These are phyloP conservation scores for Strobilomyces echinocephalus DNA, from an alignment of 768 basidiomycete species.

Conservation along the genomic window DNA sequence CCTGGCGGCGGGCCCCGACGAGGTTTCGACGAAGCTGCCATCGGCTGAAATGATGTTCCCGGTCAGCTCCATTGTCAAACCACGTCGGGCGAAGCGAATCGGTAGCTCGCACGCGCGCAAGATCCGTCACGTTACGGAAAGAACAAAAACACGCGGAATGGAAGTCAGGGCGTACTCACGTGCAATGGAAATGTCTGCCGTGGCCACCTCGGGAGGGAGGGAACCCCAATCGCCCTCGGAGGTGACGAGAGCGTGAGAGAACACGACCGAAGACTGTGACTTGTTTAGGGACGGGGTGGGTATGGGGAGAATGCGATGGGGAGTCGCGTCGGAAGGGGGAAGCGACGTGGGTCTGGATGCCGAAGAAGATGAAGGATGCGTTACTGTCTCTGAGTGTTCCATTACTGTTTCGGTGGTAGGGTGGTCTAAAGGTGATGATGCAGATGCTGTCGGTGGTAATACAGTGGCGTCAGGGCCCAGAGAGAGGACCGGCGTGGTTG, in stretches of 20 bases:
- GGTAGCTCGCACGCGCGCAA: not conserved
- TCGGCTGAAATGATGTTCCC: slow-evolving; percentile 45
- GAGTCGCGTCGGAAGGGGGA: slow-evolving; percentile 11
- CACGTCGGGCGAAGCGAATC: not conserved
- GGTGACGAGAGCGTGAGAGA: slow-evolving; percentile 39
- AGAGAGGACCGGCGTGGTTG: slow-evolving; percentile 11
- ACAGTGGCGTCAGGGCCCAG: slow-evolving; percentile 21
- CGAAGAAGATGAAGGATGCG: slow-evolving; percentile 11
- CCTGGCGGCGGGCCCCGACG: slow-evolving; percentile 68
- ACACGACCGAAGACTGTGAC: slow-evolving; percentile 41
- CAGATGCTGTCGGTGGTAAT: slow-evolving; percentile 18
- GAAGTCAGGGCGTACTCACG: slow-evolving; percentile 38
- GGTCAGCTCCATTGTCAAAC: not conserved
- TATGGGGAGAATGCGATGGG: slow-evolving; percentile 41
- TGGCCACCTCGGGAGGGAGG: slow-evolving; percentile 46
- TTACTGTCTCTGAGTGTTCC: slow-evolving; percentile 15
- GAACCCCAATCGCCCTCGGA: slow-evolving; percentile 36
- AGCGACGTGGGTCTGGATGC: slow-evolving; percentile 20
- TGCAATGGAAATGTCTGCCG: slow-evolving; percentile 56
- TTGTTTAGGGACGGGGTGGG: slow-evolving; percentile 35
- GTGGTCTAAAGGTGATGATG: slow-evolving; percentile 21
- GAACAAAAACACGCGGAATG: slow-evolving; percentile 3
- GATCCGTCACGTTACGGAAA: slow-evolving; percentile 5
- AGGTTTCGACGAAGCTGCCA: slow-evolving; percentile 74
- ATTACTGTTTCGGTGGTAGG: slow-evolving; percentile 19